Percentiles rank a stretch among this genome's conserved stretches.
Conservation (phyloP, 1,139 yeast species). For the Debaryomyces nepalensis region DNA sequence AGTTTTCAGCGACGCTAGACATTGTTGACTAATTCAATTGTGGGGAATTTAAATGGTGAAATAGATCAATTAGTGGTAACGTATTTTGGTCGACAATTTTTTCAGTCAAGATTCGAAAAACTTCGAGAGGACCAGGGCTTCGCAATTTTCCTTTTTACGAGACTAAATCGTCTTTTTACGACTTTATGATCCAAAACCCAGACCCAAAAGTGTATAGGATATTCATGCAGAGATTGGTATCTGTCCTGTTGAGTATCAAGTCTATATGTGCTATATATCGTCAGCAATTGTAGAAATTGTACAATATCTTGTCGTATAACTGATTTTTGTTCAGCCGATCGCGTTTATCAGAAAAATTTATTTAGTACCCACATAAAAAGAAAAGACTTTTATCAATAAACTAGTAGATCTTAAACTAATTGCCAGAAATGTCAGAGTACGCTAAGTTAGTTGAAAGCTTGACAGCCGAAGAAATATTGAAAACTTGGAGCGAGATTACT, state of each 20-base stretch:
- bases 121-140: slow-evolving; percentile 9
- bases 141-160: slow-evolving; percentile 5
- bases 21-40: slow-evolving; percentile 17
- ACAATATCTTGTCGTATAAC: background rate
- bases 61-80: slow-evolving; percentile 5
- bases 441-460: slow-evolving; percentile 58
- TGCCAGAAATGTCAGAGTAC: slow-evolving; percentile 32
- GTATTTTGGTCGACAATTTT: slow-evolving; percentile 10
- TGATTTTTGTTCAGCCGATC: slow-evolving; percentile 4
- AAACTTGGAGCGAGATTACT: slow-evolving; percentile 66
- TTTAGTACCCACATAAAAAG: slow-evolving; percentile 4
- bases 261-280: too few species aligned
- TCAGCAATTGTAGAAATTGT: background rate
- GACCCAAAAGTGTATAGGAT: too few species aligned
- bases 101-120: slow-evolving; percentile 5
- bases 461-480: slow-evolving; percentile 52
- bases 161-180: too few species aligned
- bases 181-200: too few species aligned
- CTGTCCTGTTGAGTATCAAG: too few species aligned
- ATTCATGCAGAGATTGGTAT: too few species aligned
- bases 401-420: background rate
- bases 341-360: slow-evolving; percentile 9
- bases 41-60: slow-evolving; percentile 3
- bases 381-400: background rate
- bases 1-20: slow-evolving; percentile 24